Conservation (phyloP, 1,139 yeast species). For the Nematodospora anomalae region DNA sequence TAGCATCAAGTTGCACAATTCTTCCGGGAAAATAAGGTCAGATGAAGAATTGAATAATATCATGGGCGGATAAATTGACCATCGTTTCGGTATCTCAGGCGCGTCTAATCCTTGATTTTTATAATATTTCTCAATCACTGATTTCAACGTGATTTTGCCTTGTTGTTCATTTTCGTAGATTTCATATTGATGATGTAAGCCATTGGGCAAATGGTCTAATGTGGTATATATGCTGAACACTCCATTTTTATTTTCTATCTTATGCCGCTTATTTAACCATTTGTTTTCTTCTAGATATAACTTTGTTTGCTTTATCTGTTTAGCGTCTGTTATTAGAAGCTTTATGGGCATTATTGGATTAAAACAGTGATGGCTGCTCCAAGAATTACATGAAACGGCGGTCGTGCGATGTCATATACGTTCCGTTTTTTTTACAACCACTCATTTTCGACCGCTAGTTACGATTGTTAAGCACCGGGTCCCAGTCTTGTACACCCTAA, state of each 20-base stretch:
- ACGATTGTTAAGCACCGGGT: no score
- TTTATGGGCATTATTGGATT: conserved; percentile 10
- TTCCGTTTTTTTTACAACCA: not conserved
- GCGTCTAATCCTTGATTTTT: not conserved
- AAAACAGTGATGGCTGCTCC: not conserved
- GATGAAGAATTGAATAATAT: conserved; percentile 47
- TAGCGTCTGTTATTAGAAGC: conserved; percentile 17
- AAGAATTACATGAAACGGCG: not conserved
- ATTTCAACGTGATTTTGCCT: conserved; percentile 4
- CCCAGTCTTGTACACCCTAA: no score
- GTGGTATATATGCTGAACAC: conserved; percentile 14
- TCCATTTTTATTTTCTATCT: conserved; percentile 21
- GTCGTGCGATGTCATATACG: not conserved
- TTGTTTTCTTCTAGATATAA: conserved; percentile 21
- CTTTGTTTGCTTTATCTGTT: conserved; percentile 27
- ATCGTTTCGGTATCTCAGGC: conserved; percentile 47
- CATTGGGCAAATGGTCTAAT: conserved; percentile 8
- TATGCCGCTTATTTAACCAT: conserved; percentile 23
- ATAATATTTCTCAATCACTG: conserved; percentile 8
- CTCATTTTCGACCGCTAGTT: no score
- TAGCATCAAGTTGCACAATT: conserved; percentile 27
- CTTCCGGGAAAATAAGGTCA: conserved; percentile 11
- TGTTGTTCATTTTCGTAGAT: conserved; percentile 2
- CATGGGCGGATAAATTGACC: conserved; percentile 69
- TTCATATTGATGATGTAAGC: conserved; percentile 9